Evolutionary conservation across 2,329 filamentous ascomycete species (phyloP), one percentile per base, ranked within the genome.

Genomic region (Mycosphaerella sp.): DNA sequence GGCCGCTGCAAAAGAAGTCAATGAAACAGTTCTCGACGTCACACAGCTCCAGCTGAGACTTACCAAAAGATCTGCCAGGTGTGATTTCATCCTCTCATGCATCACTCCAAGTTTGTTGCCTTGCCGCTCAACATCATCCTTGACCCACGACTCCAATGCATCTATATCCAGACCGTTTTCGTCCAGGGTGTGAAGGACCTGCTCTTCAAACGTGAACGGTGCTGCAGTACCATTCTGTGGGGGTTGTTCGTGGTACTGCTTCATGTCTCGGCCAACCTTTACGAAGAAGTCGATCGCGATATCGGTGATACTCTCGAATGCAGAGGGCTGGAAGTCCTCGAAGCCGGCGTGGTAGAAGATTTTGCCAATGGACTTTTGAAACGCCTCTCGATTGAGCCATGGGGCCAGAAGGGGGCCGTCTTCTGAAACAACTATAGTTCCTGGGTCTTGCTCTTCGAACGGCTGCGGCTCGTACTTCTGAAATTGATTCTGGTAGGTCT

Each of bases 401-500:
- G 86, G 81, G 11, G 89, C 86, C 79, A 97, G 92, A 38, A 96
- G 81, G 7, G 93, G 86, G 0, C 92, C 89, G 56, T 92, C 84
- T 62, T 95, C 91, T 38, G 88, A 88, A 51, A 93, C 84, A 52
- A 96, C 92, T 67, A 93, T 86, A n/a, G 90, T 82, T 48, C 90
- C 85, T 49, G 93, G 84, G 66, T 97, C 93, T 41, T 82, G 79
- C 72, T 98, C 93, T 14, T 85, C 74, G 59, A 98, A 96, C 0
- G 89, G 88, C 67, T 92, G 86, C 0, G 87, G 87, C 59, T 95
- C 89, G 67, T 95, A 95, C 73, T 95, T 96, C 60, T 92, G 90
- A 65, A 98, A 98, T 70, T 98, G 93, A 67, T 98, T 98, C 66
- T 91, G 87, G 69, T 98, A 98, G 68, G 95, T 87, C 87, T 93